Evolutionary conservation across 192 early-diverging fungal genomes (phyloP), one percentile per base, ranked within the genome.

Genomic region (Coemansia sp.): DNA sequence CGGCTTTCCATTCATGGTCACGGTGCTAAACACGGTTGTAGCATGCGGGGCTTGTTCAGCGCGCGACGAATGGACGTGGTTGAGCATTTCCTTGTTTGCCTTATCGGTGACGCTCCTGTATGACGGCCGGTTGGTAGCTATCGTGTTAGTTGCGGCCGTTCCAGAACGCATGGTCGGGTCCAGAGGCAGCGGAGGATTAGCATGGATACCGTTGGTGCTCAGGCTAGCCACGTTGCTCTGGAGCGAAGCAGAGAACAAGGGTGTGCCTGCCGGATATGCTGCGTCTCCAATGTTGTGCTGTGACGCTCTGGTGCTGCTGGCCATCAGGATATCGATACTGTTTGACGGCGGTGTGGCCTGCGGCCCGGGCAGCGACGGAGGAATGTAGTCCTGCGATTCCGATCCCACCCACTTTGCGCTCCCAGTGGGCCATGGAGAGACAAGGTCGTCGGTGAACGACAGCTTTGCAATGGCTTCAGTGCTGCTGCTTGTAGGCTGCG

Each of bases 61-160:
- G 16, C 16, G n/a, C 31, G 52, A 57, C 15, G 34, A 10, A 26
- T 68, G 69, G 13, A 21, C 2, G 21, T 67, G 64, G 61, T 45
- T 65, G 40, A 42, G 15, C 23, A 63, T 29, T 6, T 52, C 43
- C 28, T 13, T 9, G 49, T 53, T 59, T 0, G 65, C 66, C 34
- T 59, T 59, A 13, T 79, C 70, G 20, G 66, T 72, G 4, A 79
- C 63, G 40, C 76, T 79, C 25, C 52, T 72, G 42, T 72, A 60
- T 4, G 53, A 58, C 26, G 76, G 76, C 2, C 76, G 57, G 60
- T 79, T 79, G 0, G 76, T 79, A 13, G 43, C 35, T 6, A 74
- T 13, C 7, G 58, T 20, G 4, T 57, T 55, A 30, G 31, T 13
- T 16, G 33, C 29, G 28, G 46, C 20, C 5, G 35, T 13, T 16